These are phyloP conservation scores for Erigeron philadelphicus DNA, from an alignment of 140 eudicot species.

Conservation along the genomic window DNA sequence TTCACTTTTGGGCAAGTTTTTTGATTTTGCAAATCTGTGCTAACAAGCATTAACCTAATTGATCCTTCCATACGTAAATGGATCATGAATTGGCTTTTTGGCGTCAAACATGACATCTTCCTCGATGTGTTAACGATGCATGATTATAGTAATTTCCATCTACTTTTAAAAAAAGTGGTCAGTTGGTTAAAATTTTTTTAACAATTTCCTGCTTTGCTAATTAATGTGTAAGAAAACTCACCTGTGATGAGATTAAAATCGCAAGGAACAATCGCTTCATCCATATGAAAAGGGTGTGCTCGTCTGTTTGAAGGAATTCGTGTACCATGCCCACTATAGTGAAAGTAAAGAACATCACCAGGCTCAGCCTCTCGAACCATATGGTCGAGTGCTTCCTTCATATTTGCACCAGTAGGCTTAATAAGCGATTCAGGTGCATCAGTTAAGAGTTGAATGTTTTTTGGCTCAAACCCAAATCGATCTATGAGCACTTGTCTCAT, in stretches of 20 bases:
- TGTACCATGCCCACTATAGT: constrained; percentile 94
- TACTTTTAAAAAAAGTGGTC: no score
- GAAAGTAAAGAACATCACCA: constrained; percentile 72
- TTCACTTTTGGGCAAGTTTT: neutral
- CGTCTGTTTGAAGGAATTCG: constrained; percentile 43
- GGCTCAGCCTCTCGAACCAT: constrained; percentile 61
- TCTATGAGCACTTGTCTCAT: constrained; percentile 49
- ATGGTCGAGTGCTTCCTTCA: constrained; percentile 51
- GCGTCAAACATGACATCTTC: no score
- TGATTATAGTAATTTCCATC: no score
- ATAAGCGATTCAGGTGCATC: constrained; percentile 45
- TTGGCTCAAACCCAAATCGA: constrained; percentile 51
- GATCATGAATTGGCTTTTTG: no score
- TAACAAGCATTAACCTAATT: no score
- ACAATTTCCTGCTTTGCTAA: neutral
- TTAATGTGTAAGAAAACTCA: constrained; percentile 17
- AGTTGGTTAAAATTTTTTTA: neutral
- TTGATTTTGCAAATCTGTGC: neutral
- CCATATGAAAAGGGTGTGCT: constrained; percentile 34
- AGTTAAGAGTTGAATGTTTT: constrained; percentile 44
- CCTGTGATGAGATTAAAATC: constrained; percentile 88
- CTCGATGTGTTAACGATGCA: no score
- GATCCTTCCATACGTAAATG: neutral
- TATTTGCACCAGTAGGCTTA: constrained; percentile 79
- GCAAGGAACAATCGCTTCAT: constrained; percentile 86